Conservation (phyloP, 2,329 filamentous ascomycete genomes). For the Fusarium coicis region DNA sequence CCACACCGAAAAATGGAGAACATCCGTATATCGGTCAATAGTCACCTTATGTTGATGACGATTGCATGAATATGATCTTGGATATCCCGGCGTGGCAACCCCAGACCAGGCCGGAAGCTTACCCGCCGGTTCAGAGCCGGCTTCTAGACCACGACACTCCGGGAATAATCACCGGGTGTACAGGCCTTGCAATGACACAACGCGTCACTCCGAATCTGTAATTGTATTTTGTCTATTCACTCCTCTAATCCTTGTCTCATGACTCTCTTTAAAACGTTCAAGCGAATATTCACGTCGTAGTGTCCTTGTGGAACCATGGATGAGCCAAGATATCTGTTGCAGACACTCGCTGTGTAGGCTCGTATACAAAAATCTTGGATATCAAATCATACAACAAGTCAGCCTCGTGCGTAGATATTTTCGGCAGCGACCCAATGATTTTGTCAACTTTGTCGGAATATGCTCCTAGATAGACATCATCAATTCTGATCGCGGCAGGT, state of each 20-base stretch:
- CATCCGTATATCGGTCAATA: conserved; percentile 1
- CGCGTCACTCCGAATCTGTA: no score
- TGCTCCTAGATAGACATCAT: neutral
- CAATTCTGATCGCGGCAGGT: conserved; percentile 9
- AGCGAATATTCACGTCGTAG: no score
- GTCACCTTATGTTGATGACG: neutral
- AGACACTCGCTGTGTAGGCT: conserved; percentile 4
- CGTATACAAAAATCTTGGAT: conserved; percentile 18
- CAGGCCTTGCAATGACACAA: neutral
- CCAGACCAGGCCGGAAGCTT: conserved; percentile 9
- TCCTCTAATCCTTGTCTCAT: neutral
- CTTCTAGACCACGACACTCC: neutral
- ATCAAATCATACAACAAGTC: conserved; percentile 21
- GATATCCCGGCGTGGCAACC: conserved; percentile 1
- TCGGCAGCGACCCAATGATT: conserved; percentile 12
- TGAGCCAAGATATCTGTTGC: conserved; percentile 9
- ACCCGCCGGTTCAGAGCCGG: conserved; percentile 22
- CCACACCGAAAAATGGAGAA: conserved; percentile 11
- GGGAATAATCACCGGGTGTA: neutral
- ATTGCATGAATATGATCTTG: neutral
- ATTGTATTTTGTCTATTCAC: neutral
- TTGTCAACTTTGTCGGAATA: conserved; percentile 12
- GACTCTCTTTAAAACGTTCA: accelerated
- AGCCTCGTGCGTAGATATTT: conserved; percentile 7
- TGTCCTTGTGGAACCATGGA: conserved; percentile 14